Conservation (phyloP, 768 basidiomycete genomes). For the Psilocybe sp. region DNA sequence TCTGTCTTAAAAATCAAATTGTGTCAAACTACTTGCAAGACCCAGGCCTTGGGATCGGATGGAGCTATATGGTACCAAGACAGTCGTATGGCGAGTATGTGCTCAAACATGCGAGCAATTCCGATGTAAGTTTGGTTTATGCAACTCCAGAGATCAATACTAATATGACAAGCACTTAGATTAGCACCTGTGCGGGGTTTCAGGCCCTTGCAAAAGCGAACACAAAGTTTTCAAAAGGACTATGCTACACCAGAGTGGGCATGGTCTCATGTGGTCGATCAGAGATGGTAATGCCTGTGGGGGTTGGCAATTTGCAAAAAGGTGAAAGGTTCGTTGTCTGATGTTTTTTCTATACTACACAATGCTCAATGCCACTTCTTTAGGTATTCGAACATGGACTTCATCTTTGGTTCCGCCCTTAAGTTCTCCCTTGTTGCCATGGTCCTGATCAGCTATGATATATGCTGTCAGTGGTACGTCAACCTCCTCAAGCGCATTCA, state of each 20-base stretch:
- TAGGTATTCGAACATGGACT: conserved; percentile 18
- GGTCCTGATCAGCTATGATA: conserved; percentile 24
- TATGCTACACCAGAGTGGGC: conserved; percentile 13
- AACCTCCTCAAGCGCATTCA: conserved; percentile 18
- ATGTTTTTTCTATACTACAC: too few relatives aligned
- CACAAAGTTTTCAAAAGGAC: conserved; percentile 7
- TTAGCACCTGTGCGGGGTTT: conserved; percentile 14
- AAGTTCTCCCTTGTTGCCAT: background rate
- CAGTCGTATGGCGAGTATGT: conserved; percentile 9
- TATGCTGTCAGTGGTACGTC: conserved; percentile 27
- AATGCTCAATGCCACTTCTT: background rate
- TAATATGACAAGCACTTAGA: background rate
- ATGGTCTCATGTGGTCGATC: conserved; percentile 2
- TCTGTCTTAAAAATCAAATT: conserved; percentile 9
- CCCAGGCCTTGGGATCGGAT: conserved; percentile 6
- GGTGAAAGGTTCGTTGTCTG: conserved; percentile 27
- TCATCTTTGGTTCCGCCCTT: conserved; percentile 7
- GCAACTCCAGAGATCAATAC: too few relatives aligned
- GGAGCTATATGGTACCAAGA: conserved; percentile 8
- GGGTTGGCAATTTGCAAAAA: conserved; percentile 27
- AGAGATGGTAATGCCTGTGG: conserved; percentile 8
- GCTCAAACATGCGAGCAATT: background rate
- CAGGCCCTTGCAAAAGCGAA: conserved; percentile 9
- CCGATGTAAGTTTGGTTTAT: conserved; percentile 5
- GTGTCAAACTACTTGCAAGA: conserved; percentile 8